Conservation (phyloP, 2,329 filamentous ascomycete species). For the Botrytis sinoallii region DNA sequence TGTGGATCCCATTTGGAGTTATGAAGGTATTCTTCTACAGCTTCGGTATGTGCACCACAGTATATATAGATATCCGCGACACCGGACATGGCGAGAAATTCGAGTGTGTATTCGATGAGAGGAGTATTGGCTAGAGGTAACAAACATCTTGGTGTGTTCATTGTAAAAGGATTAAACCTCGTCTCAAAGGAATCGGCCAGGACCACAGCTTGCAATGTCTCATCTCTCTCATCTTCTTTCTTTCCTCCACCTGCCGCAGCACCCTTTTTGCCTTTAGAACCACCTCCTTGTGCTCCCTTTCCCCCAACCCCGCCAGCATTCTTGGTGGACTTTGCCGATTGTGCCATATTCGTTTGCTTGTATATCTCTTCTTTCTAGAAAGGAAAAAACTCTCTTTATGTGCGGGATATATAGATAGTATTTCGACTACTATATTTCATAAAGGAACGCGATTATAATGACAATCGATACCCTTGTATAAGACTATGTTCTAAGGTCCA, state of each 20-base stretch:
- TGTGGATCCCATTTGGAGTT: constrained; percentile 70
- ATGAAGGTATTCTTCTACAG: constrained; percentile 82
- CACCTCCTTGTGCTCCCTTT: constrained; percentile 4
- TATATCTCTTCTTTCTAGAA: background rate
- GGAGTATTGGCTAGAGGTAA: constrained; percentile 90
- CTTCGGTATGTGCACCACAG: constrained; percentile 80
- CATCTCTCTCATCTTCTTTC: constrained; percentile 38
- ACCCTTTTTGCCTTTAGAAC: constrained; percentile 32
- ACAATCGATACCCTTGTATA: background rate
- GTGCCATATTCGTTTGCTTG: constrained; percentile 24
- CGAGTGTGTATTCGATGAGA: constrained; percentile 94
- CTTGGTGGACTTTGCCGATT: constrained; percentile 27
- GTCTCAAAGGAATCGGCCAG: constrained; percentile 95
- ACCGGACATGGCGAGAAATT: constrained; percentile 91
- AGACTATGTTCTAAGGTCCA: background rate
- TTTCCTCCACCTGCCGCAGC: constrained; percentile 34
- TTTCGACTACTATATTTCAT: background rate
- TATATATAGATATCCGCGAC: constrained; percentile 95
- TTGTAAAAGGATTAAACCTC: constrained; percentile 82
- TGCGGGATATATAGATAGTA: background rate
- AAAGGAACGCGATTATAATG: background rate
- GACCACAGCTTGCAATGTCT: constrained; percentile 46
- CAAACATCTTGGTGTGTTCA: constrained; percentile 87
- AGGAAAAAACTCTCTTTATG: background rate
- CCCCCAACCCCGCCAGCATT: constrained; percentile 26